phyloP scores from a whole-genome alignment of 1,284 basidiomycete genomes.

The Volvariella volvacea region DNA sequence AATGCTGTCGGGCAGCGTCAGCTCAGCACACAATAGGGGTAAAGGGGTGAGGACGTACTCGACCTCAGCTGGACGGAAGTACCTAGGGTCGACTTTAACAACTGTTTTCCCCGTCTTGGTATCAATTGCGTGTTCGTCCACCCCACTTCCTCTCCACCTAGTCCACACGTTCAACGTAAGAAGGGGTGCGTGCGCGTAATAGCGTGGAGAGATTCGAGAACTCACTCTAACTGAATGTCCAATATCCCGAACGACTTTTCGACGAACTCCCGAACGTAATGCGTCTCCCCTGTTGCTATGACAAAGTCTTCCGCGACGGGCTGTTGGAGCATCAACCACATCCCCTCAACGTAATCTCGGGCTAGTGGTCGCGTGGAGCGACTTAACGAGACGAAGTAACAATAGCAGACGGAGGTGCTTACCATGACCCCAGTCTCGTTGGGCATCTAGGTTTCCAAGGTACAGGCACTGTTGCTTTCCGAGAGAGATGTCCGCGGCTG shows the following conservation, averaged over 20 bases:
- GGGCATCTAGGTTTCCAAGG: conserved; percentile 85
- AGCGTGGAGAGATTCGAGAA: conserved; percentile 5
- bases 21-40: not conserved
- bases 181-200: conserved; percentile 2
- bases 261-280: conserved; percentile 85
- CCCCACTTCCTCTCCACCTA: conserved; percentile 71
- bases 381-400: not conserved
- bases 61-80: conserved; percentile 90
- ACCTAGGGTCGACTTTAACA: conserved; percentile 75
- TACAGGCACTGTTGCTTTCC: conserved; percentile 85
- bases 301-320: conserved; percentile 78
- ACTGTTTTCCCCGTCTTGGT: conserved; percentile 58
- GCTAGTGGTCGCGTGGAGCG: conserved; percentile 34
- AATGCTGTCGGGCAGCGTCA: conserved; percentile 36
- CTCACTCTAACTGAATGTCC: conserved; percentile 58
- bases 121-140: conserved; percentile 73
- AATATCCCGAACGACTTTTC: conserved; percentile 75
- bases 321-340: conserved; percentile 94
- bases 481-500: conserved; percentile 81
- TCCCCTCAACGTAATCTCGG: conserved; percentile 86
- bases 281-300: conserved; percentile 88
- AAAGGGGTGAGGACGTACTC: conserved; percentile 46
- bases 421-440: conserved; percentile 95
- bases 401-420: conserved; percentile 15
- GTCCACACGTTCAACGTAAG: too few species aligned